Evolutionary conservation across 768 basidiomycete genomes (phyloP).

Genomic region (Termitomyces sp.): DNA sequence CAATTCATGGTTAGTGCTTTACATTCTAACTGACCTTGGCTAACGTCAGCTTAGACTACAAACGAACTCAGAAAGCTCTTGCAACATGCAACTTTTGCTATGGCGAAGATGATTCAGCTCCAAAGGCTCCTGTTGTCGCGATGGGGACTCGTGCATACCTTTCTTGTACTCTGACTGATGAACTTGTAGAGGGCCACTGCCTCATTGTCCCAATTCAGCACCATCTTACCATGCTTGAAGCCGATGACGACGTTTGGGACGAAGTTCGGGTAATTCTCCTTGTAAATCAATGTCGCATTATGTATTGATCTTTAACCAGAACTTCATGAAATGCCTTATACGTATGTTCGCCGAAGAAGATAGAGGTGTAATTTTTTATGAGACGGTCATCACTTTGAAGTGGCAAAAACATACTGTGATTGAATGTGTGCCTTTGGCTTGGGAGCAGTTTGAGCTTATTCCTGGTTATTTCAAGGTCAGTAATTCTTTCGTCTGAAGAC

Average conservation of each 20-base stretch:
- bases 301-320: slow-evolving; percentile 27
- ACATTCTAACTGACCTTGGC: neutral
- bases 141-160: slow-evolving; percentile 90
- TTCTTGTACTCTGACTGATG: slow-evolving; percentile 83
- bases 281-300: neutral
- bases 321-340: slow-evolving; percentile 92
- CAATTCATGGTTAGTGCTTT: slow-evolving; percentile 71
- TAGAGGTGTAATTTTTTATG: slow-evolving; percentile 93
- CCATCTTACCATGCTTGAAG: slow-evolving; percentile 85
- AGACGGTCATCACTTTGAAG: slow-evolving; percentile 84
- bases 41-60: slow-evolving; percentile 65
- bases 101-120: slow-evolving; percentile 86
- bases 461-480: slow-evolving; percentile 90
- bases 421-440: slow-evolving; percentile 90
- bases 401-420: slow-evolving; percentile 90
- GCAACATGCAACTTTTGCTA: slow-evolving; percentile 86
- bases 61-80: slow-evolving; percentile 86
- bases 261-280: slow-evolving; percentile 74
- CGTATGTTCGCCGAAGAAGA: slow-evolving; percentile 91
- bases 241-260: slow-evolving; percentile 98
- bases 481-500: neutral
- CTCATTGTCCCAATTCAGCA: slow-evolving; percentile 96
- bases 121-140: slow-evolving; percentile 83
- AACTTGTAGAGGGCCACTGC: slow-evolving; percentile 89
- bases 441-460: slow-evolving; percentile 79